These are phyloP conservation scores for Saccharum spontaneum DNA, from an alignment of 176 grass and related monocot genomes.

Conservation along the genomic window DNA sequence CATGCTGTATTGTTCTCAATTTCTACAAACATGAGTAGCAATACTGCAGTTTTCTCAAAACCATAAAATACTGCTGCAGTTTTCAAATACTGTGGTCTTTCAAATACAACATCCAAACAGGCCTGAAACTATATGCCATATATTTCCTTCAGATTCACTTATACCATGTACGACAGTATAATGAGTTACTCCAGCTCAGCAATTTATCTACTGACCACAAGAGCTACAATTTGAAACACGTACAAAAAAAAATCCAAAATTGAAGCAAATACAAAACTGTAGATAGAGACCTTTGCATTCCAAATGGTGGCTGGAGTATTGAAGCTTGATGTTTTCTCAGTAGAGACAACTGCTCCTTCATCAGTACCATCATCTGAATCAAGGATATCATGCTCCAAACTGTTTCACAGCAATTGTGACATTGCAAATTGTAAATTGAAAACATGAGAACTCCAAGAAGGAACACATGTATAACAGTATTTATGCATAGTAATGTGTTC, in stretches of 20 bases:
- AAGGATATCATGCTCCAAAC: slow-evolving; percentile 83
- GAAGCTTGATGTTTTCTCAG: slow-evolving; percentile 42
- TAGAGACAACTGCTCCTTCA: slow-evolving; percentile 39
- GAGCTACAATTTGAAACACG: slow-evolving; percentile 17
- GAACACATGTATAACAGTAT: not conserved
- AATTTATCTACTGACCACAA: not conserved
- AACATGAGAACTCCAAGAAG: slow-evolving; percentile 12
- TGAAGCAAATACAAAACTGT: slow-evolving; percentile 2
- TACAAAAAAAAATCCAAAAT: slow-evolving; percentile 5
- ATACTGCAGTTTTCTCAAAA: not conserved
- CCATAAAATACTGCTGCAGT: not conserved
- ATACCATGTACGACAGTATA: not conserved
- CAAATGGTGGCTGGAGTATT: slow-evolving; percentile 62
- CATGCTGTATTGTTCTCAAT: not conserved
- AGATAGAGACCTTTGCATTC: slow-evolving; percentile 81
- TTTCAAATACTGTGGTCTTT: not conserved
- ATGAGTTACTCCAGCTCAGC: not conserved
- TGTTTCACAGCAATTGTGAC: slow-evolving; percentile 42
- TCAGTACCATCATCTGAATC: slow-evolving; percentile 63
- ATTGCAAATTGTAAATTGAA: slow-evolving; percentile 15
- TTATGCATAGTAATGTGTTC: slow-evolving; percentile 14
- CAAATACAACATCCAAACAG: not conserved
- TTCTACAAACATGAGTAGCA: slow-evolving; percentile 3
- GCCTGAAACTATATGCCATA: not conserved
- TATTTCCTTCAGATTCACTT: not conserved